Conservation (phyloP, 257 asterid genomes). For the Nicotiana noctiflora region DNA sequence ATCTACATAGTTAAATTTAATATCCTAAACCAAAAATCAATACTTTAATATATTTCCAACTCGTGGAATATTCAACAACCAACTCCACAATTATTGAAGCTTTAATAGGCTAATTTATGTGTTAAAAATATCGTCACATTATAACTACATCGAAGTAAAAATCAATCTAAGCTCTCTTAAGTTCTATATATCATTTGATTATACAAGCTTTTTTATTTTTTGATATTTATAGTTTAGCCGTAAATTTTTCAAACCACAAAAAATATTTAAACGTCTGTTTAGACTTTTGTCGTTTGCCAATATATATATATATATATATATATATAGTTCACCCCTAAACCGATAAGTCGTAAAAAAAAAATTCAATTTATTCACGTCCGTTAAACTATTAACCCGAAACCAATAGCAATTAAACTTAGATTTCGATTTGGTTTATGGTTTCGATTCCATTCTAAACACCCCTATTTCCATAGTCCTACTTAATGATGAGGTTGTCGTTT, state of each 20-base stretch:
- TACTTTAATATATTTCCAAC: not conserved
- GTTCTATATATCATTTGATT: not conserved
- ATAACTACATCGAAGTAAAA: not conserved
- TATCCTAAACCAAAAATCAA: not conserved
- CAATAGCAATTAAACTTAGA: no score
- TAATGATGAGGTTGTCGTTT: no score
- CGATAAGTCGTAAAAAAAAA: no score
- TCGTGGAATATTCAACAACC: not conserved
- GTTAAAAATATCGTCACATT: not conserved
- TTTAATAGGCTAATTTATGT: not conserved
- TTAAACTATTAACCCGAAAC: no score
- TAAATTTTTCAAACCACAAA: not conserved
- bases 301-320: no score
- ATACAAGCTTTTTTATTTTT: not conserved
- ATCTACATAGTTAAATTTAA: not conserved
- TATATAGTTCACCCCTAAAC: no score
- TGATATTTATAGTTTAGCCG: not conserved
- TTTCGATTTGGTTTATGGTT: no score
- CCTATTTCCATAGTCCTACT: no score
- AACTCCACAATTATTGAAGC: not conserved
- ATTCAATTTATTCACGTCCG: no score
- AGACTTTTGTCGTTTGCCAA: no score
- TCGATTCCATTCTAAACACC: no score
- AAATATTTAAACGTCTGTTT: not conserved
- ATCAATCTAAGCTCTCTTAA: not conserved